Base-by-base conservation (phyloP, 306 rosid species). In the Fragaria nilgerrensis region DNA sequence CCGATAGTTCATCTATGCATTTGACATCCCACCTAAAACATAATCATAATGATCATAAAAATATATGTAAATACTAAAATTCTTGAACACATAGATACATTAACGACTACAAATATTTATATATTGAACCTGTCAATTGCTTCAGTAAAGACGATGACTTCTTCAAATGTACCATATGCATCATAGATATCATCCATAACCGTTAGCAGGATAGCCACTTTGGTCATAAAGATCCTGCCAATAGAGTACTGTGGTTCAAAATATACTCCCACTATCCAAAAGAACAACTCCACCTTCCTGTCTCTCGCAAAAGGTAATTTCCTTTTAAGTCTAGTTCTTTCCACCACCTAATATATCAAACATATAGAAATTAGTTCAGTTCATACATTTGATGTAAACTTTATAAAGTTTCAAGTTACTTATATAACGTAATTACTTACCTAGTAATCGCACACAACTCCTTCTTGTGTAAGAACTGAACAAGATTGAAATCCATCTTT, bases 121-220 rank as follows among this genome's bases (percentile, higher is more conserved):
- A 9, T n/a, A 22, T 10, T 23, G 7, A 25, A 75, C 78, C 78
- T 75, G 25, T 75, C 29, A 15, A 76, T 32, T 43, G 72, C 58
- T 10, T 64, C 58, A 6, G 72, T 76, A 7, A 76, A 76, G 34
- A 76, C 14, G 2, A 5, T 15, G 14, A 76, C 73, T 49, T 58
- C 64, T 58, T 58, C 64, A 58, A 58, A 58, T 62, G 73, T 76
- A 20, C 48, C 79, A 65, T 63, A 76, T 2, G 55, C 69, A 29
- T 84, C 90, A 55, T 87, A 84, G 3, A 72, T 63, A 17, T 84
- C 86, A 75, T 84, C 86, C 39, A 87, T 36, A 0, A 71, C 52
- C 2, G 88, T 70, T 1, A 32, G 7, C 15, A 71, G 53, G 19
- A 59, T 13, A 20, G 64, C 0, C 5, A 71, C 50, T 34, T 78